Evolutionary conservation across 2,329 filamentous ascomycete genomes (phyloP), one percentile per base, ranked within the genome.

Genomic region (Fusarium pininemorale): DNA sequence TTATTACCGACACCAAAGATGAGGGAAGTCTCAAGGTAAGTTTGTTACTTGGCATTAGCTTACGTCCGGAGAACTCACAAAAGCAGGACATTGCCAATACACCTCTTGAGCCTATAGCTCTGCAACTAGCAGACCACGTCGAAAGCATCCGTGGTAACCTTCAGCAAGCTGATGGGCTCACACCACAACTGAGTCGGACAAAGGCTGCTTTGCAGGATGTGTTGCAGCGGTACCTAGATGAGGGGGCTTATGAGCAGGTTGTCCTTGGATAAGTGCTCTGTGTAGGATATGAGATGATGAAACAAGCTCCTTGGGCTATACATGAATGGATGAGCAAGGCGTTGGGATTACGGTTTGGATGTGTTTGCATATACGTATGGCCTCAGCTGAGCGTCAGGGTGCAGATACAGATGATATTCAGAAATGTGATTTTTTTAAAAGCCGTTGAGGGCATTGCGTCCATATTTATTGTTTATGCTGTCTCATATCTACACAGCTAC

Each of bases 111-210:
- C 78, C 80, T 5, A 76, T 89, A 7, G 85, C 84, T 0, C 78
- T 83, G 22, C 87, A 90, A 77, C 83, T 90, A 24, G 82, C 83
- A 16, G 88, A 80, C 59, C 89, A 90, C 71, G 86, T 90, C 81
- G 87, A 90, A 68, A 90, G 87, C 74, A 86, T 91, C 77, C 83
- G 81, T 62, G 82, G 82, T 48, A 90, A 90, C 75, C 81, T 90
- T 44, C 81, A 84, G 64, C 89, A 90, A 80, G 85, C 89, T 20
- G 85, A 87, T 3, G 87, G 85, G 12, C 82, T 91, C 8, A 75
- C 85, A 11, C 86, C 87, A 3, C 85, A 86, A 39, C 85, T 90
- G 22, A 79, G 75, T 24, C 84, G 81, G 63, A 88, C 84, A 72
- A 83, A 82, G 56, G 88, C 87, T 5, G 84, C 86, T 7, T 75